Evolutionary conservation across 192 early-diverging fungal genomes (phyloP), one percentile per base, ranked within the genome.

Genomic region (Coemansia sp.): DNA sequence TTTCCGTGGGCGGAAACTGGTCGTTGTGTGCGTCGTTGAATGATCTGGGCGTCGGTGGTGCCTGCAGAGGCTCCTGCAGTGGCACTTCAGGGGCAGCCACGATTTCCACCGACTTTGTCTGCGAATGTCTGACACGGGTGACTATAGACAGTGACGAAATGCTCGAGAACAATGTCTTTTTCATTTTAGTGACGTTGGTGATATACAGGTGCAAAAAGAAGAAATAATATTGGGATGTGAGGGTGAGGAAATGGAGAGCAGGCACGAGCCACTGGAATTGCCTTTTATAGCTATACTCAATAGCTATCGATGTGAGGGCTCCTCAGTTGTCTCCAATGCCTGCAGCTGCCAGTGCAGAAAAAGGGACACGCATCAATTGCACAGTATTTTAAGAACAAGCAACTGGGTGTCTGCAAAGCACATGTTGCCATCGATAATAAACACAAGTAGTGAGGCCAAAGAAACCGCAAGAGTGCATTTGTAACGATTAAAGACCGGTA

Each of bases 1-100:
- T 15, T 2, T 25, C 59, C 24, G 57, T 49, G 45, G 15, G 45
- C 3, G 65, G 49, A n/a, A 50, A 21, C 49, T 50, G 49, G 17
- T 50, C 49, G 49, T n/a, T 22, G 22, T 50, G 23, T n/a, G 51
- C 9, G 22, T 67, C 62, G 45, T 29, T 67, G 59, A 76, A 76
- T 8, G 75, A 76, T 12, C 60, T 70, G 23, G 75, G 75, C 38
- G 75, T 76, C 6, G 69, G 75, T 27, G 75, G 75, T 9, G 60
- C 23, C 32, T 32, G 32, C 32, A 32, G 32, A 32, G 32, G 32
- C 32, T 5, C 32, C 29, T 51, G 41, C n/a, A 62, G 45, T 15
- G 60, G 50, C 10, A 32, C 22, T 11, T 62, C 58, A 11, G 38
- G 58, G 24, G 51, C 41, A 47, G 58, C 39, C 39, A 60, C 38